Base-by-base conservation (phyloP, 2,329 filamentous ascomycete species). In the Curvularia sp. region DNA sequence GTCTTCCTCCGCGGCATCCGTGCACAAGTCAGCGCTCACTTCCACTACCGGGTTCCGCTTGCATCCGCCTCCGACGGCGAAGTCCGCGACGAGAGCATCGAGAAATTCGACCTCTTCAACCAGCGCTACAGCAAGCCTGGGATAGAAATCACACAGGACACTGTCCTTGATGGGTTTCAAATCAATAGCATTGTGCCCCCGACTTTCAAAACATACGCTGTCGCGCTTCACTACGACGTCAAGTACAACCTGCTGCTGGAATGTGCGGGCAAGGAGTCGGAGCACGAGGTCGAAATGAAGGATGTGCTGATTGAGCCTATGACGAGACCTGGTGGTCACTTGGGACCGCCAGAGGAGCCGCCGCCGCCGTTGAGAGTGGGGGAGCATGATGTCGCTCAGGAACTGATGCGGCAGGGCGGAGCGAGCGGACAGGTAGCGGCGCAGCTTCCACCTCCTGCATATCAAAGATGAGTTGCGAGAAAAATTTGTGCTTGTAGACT, bases 1-100 rank as follows among this genome's bases (percentile, higher is more conserved):
- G 49, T 69, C 15, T 57, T 51, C 38, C 65, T 69, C 18, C 68
- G 62, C n/a, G 61, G 67, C 31, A 65, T 71, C 31, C 60, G 63
- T 28, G 67, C 63, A 9, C 62, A 62, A 47, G 64, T 62, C 10
- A 53, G 53, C 2, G 60, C 62, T 2, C 57, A 56, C 33, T 63
- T 68, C 33, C 35, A 31, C 33, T 63, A 60, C 28, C 67, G 65
- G n/a, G 56, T 68, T 4, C 65, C 60, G 20, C 33, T 59, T 13
- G 54, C 48, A 5, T 60, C 24, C 24, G 55, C 55, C 15, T 24
- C 63, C 1, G 52, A 58, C 8, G 55, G 50, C 30, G 58, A 65
- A 38, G 41, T 60, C n/a, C 55, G 58, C 4, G 58, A 58, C 26
- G 54, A 58, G 5, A 42, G 39, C 33, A 53, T 54, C 4, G 58